These are phyloP conservation scores for Saturnispora mendoncae DNA, from an alignment of 805 yeast genomes.

Conservation along the genomic window DNA sequence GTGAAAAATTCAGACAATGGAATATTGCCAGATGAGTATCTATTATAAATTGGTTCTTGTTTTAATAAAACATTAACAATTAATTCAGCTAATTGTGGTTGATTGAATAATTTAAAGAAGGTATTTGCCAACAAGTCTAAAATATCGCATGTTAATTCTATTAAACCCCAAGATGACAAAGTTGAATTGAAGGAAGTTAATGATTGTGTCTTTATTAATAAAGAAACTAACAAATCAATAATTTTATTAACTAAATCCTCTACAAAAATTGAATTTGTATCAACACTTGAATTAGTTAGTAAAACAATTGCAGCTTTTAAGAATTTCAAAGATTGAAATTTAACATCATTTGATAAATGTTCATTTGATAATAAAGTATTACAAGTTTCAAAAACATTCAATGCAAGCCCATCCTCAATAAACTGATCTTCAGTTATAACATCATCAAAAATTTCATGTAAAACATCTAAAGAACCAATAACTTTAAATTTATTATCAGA, in stretches of 20 bases:
- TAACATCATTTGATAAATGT: constrained; percentile 28
- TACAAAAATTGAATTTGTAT: constrained; percentile 15
- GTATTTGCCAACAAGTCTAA: constrained; percentile 24
- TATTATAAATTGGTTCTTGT: constrained; percentile 17
- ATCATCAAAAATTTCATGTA: constrained; percentile 78
- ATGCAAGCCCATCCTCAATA: constrained; percentile 65
- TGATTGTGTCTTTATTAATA: constrained; percentile 18
- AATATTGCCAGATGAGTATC: constrained; percentile 8
- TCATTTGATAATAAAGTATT: constrained; percentile 30
- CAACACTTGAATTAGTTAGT: constrained; percentile 34
- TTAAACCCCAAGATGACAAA: background rate
- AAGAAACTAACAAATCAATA: constrained; percentile 28
- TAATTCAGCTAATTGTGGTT: constrained; percentile 12
- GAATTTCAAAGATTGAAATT: constrained; percentile 41
- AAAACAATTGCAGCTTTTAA: constrained; percentile 46
- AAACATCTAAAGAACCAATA: constrained; percentile 48
- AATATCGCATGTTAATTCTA: constrained; percentile 15
- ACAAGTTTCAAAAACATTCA: constrained; percentile 43
- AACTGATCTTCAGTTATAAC: constrained; percentile 80
- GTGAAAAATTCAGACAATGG: constrained; percentile 10
- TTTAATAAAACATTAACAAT: constrained; percentile 17
- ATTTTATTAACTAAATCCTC: constrained; percentile 32
- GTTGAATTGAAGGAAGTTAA: constrained; percentile 17
- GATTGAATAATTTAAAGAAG: constrained; percentile 19
- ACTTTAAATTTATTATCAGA: constrained; percentile 31